Base-by-base conservation (phyloP, 2,329 filamentous ascomycete genomes). In the Fonsecaea nubica region DNA sequence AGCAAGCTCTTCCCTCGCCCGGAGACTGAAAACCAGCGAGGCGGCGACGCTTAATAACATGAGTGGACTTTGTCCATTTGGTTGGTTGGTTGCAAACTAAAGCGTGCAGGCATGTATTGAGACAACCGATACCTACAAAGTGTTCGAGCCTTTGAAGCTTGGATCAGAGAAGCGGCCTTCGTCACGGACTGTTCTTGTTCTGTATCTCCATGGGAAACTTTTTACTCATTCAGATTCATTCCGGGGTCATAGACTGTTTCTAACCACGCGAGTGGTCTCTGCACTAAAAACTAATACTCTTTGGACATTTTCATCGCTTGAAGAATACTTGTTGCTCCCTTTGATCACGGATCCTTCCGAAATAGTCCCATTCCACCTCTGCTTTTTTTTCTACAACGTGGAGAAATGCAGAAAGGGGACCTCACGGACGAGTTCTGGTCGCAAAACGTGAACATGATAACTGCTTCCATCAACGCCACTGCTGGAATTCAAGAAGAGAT, bases 381-480 rank as follows among this genome's bases (percentile, higher is more conserved):
- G 45, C 45, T 25, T 50, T 50, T 1, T 21, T 21, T 10, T 45
- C 18, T 25, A 21, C 45, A 4, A 18, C 18, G 45, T 25, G 13
- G 45, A 50, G 45, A 25, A 50, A 25, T 10, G 45, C 45, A 50
- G 45, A 21, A 21, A 50, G 45, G 18, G 40, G 15, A 18, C 45
- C 15, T 50, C 18, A 18, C 7, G 45, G 3, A 25, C 2, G 21
- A 25, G 45, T 21, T 50, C 18, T 25, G 45, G 45, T 25, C 18
- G 7, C 45, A 50, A 50, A n/a, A 50, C 45, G 25, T 50, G 45
- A 50, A 50, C 45, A 50, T 25, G 45, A 50, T 25, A 50, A 21
- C 45, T 50, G 25, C 45, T 21, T 50, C 45, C 45, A 21, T 50
- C 45, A 50, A 50, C 45, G 45, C 45, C 45, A 50, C 45, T 50